Conservation (phyloP, 768 basidiomycete genomes). For the Exidia glandulosa region DNA sequence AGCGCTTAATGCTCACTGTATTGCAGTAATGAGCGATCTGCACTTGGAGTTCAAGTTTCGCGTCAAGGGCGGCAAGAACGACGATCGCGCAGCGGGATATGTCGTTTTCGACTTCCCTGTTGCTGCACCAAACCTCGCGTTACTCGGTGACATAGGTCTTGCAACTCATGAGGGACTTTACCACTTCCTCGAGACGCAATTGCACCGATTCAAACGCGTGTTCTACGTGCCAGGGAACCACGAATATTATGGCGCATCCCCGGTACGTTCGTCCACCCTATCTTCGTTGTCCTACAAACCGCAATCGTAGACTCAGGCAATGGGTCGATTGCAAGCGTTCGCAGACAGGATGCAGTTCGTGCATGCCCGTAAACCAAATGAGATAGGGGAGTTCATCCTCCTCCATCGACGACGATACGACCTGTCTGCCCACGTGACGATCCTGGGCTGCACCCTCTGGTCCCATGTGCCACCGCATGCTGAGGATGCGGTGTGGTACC, state of each 20-base stretch:
- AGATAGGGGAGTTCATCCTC: constrained; percentile 20
- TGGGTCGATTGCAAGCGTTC: constrained; percentile 7
- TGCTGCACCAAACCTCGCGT: constrained; percentile 18
- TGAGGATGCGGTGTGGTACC: constrained; percentile 15
- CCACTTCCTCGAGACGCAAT: constrained; percentile 20
- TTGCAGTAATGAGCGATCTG: constrained; percentile 20
- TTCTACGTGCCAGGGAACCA: constrained; percentile 29
- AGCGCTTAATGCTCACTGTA: not conserved
- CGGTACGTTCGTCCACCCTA: not conserved
- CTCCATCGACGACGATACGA: constrained; percentile 25
- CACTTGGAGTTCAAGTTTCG: constrained; percentile 18
- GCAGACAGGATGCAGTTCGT: constrained; percentile 1
- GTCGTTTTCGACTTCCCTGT: constrained; percentile 19
- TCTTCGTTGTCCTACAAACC: not conserved
- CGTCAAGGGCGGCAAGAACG: not conserved
- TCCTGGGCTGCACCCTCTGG: constrained; percentile 34
- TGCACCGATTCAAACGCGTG: constrained; percentile 19
- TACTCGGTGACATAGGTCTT: constrained; percentile 28
- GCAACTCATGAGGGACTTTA: constrained; percentile 22
- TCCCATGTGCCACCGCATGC: constrained; percentile 18
- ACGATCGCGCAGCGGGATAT: not conserved
- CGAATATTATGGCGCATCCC: constrained; percentile 9
- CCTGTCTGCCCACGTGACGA: constrained; percentile 19
- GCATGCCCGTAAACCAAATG: not conserved
- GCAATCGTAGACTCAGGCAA: not conserved